phyloP scores from a whole-genome alignment of 2,329 filamentous ascomycete genomes.

The Lasiodiplodia sp. region DNA sequence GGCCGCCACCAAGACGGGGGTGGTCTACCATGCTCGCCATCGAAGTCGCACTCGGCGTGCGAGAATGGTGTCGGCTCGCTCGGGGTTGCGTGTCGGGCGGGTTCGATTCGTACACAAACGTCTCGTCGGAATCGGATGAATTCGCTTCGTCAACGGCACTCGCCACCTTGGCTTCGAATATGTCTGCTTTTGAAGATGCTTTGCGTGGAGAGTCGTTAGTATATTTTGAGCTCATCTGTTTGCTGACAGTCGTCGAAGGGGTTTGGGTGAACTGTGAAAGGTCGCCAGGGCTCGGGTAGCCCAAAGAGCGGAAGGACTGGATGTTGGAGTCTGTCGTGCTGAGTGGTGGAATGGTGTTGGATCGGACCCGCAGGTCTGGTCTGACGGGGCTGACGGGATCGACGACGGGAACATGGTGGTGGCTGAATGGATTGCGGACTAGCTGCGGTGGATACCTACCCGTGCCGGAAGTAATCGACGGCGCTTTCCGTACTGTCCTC shows the following conservation, averaged over 20 bases:
- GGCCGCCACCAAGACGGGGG: conserved; percentile 49
- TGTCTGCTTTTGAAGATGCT: conserved; percentile 95
- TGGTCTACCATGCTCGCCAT: conserved; percentile 72
- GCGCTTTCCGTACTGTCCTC: conserved; percentile 76
- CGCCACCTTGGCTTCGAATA: conserved; percentile 96
- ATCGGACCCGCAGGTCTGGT: conserved; percentile 38
- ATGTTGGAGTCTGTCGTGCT: conserved; percentile 9
- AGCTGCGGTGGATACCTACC: conserved; percentile 63
- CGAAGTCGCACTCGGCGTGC: conserved; percentile 93
- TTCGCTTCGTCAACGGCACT: conserved; percentile 95
- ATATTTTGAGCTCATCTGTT: conserved; percentile 32
- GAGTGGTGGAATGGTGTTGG: conserved; percentile 32
- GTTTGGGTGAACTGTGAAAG: conserved; percentile 14
- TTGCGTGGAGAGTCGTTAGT: conserved; percentile 50
- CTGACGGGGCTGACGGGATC: conserved; percentile 30
- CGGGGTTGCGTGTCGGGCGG: conserved; percentile 68
- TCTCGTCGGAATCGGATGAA: conserved; percentile 96
- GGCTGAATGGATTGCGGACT: conserved; percentile 41
- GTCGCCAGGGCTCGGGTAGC: conserved; percentile 13
- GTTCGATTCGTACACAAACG: conserved; percentile 98
- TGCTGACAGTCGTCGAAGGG: conserved; percentile 23
- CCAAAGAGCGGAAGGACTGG: conserved; percentile 11
- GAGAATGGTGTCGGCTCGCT: conserved; percentile 78
- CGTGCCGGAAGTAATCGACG: conserved; percentile 73
- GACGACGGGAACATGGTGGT: conserved; percentile 34